Evolutionary conservation across 164 flowering plant genomes (phyloP), one percentile per base, ranked within the genome.

Genomic region (Echeveria elegans): DNA sequence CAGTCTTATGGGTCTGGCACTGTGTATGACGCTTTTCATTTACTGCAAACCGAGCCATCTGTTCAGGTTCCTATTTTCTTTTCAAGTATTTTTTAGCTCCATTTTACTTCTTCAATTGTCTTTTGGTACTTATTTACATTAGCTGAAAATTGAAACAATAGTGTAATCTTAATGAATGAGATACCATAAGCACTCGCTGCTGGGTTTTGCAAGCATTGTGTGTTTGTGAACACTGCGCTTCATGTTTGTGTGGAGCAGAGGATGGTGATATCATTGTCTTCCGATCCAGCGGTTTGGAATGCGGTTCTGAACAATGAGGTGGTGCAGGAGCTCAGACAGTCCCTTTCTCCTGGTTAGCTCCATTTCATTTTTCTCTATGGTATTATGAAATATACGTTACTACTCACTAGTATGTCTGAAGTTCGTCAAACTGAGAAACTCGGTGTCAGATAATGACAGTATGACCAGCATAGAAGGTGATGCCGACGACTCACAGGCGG

Each of bases 271-370:
- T 56, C 61, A 28, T 15, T 56, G 32, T 56, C 61, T 26, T 56
- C 61, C 32, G 61, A 56, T 28, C 61, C 61, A 56, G 61, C 32
- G 15, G 61, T 56, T 56, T 56, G 61, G 61, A 56, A 56, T 15
- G 61, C 61, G 4, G 61, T 56, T 56, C 34, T 56, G 32, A 56
- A 56, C 61, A 56, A 56, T 28, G 61, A 56, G 8, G 61, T 56
- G 61, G 61, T 56, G 32, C 61, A 56, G 32, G 34, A 56, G 61
- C 61, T 56, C 32, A 56, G 61, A 56, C 32, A 56, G 32, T 26
- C 61, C 32, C 3, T 56, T 56, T 56, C 61, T 28, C 16, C 16
- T 12, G 61, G 61, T 56, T 50, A n/a, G 26, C 56, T 56, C 32
- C 61, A 28, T 56, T 43, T 1, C 48, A 47, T 47, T 50, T 48